A percentile compares a stretch with the other conserved stretches of the same genome.
phyloP scores from a whole-genome alignment of 1,139 yeast species.

The Yamadazyma blattariae region DNA sequence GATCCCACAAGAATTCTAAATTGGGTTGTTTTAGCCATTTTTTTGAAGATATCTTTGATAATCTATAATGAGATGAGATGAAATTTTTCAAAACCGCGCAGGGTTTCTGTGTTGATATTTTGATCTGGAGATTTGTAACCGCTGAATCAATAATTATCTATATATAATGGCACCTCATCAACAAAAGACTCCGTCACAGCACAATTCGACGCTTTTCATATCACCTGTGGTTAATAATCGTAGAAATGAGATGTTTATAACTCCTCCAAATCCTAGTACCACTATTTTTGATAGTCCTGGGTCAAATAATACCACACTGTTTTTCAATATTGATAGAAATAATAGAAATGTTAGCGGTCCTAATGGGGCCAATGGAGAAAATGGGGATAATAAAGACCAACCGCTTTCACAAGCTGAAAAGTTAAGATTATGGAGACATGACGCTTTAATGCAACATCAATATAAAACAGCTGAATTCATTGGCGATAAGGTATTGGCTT shows the following conservation, averaged over 20 bases:
- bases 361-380: slow-evolving; percentile 11
- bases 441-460: slow-evolving; percentile 90
- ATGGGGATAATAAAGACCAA: slow-evolving; percentile 6
- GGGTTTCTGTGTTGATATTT: slow-evolving; percentile 4
- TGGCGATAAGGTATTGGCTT: slow-evolving; percentile 81
- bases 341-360: slow-evolving; percentile 6
- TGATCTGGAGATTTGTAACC: slow-evolving; percentile 1
- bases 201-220: slow-evolving; percentile 60
- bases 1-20: slow-evolving; percentile 91
- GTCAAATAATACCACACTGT: slow-evolving; percentile 39
- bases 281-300: slow-evolving; percentile 45
- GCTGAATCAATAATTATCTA: not conserved
- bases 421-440: slow-evolving; percentile 89
- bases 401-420: slow-evolving; percentile 82
- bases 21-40: slow-evolving; percentile 19
- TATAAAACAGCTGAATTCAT: slow-evolving; percentile 86
- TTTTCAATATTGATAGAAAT: slow-evolving; percentile 31
- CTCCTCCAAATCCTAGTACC: slow-evolving; percentile 52
- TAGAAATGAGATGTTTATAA: slow-evolving; percentile 47
- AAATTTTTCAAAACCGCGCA: slow-evolving; percentile 1
- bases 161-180: slow-evolving; percentile 17
- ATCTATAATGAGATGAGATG: slow-evolving; percentile 6
- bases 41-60: not conserved
- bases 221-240: slow-evolving; percentile 55
- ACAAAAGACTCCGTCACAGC: slow-evolving; percentile 44